Base-by-base conservation (phyloP, 2,329 filamentous ascomycete species). In the Colletotrichum trifolii region DNA sequence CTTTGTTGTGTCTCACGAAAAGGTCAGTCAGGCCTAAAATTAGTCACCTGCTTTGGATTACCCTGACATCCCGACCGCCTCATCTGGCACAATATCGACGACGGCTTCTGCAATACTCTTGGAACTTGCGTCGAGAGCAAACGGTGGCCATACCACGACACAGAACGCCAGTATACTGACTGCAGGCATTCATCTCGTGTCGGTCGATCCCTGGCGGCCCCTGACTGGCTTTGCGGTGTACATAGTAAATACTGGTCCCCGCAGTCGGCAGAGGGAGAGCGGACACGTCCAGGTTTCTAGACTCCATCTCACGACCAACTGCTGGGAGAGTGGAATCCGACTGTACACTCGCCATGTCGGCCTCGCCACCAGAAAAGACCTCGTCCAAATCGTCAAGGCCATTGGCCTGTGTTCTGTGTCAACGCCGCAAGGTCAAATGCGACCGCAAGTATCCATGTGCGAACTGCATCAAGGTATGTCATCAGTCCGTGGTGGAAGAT, bases 341-440 rank as follows among this genome's bases (percentile, higher is more conserved):
- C n/a, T 34, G 7, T 3, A 39, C 43, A 12, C 35, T 2, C 60
- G 40, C 42, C 34, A 63, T 63, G 54, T 58, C 60, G 33, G 47
- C 53, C 33, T 58, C 60, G 35, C 40, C 60, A 39, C 25, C 40
- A 35, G 54, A 52, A 7, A 63, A 52, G 40, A 25, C 54, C n/a
- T 58, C 60, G 1, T 40, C 54, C 11, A 63, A 58, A 34, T 48
- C 55, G 33, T 47, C 59, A 34, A 43, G 56, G 38, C 45, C 83
- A 33, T 25, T 63, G 36, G 60, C 60, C 10, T 87, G 85, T 69
- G 83, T 85, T n/a, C 76, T 87, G 35, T 88, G 86, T 71, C 85
- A 88, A 72, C 83, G 85, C 70, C 82, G 86, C 69, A 88, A 88
- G 76, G 87, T 87, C 75, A 87, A 86, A 73, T 88, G 86, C 74